A percentile compares a stretch with the other conserved stretches of the same genome.
Conservation (phyloP, 768 basidiomycete genomes). For the Agrocybe chaxingu region DNA sequence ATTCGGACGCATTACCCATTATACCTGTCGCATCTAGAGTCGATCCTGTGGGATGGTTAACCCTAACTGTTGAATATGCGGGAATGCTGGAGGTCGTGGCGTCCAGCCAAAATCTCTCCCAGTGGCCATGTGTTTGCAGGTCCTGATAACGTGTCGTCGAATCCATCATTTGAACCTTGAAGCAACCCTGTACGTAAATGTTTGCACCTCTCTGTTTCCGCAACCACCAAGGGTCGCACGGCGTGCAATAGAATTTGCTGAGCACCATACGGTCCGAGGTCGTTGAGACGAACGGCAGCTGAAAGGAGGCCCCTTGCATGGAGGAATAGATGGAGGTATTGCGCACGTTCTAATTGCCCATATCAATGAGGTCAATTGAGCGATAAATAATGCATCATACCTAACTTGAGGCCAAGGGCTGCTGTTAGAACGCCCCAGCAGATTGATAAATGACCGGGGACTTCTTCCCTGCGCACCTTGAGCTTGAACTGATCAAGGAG, state of each 20-base stretch:
- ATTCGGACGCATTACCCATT: constrained; percentile 11
- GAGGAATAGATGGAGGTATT: constrained; percentile 89
- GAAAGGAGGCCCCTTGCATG: constrained; percentile 89
- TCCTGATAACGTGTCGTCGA: constrained; percentile 43
- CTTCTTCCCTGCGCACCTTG: constrained; percentile 57
- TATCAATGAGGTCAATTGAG: neutral
- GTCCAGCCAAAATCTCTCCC: constrained; percentile 84
- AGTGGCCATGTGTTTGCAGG: constrained; percentile 95
- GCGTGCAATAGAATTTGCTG: constrained; percentile 83
- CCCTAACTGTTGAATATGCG: constrained; percentile 88
- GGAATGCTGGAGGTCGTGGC: constrained; percentile 95
- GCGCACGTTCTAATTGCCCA: constrained; percentile 60
- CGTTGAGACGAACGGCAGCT: constrained; percentile 88
- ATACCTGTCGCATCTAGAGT: constrained; percentile 9
- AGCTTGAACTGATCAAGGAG: constrained; percentile 72
- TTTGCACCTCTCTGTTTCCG: constrained; percentile 42
- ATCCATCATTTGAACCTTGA: constrained; percentile 20
- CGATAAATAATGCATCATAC: constrained; percentile 34
- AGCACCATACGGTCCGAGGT: constrained; percentile 87
- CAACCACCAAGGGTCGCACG: constrained; percentile 62
- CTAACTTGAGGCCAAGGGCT: constrained; percentile 67
- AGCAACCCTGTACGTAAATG: constrained; percentile 47
- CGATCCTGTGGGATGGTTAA: constrained; percentile 11
- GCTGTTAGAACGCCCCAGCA: constrained; percentile 90
- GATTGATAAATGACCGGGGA: constrained; percentile 80